Evolutionary conservation across 2,329 filamentous ascomycete genomes (phyloP), one percentile per base, ranked within the genome.

Genomic region (Colletotrichum sp.): DNA sequence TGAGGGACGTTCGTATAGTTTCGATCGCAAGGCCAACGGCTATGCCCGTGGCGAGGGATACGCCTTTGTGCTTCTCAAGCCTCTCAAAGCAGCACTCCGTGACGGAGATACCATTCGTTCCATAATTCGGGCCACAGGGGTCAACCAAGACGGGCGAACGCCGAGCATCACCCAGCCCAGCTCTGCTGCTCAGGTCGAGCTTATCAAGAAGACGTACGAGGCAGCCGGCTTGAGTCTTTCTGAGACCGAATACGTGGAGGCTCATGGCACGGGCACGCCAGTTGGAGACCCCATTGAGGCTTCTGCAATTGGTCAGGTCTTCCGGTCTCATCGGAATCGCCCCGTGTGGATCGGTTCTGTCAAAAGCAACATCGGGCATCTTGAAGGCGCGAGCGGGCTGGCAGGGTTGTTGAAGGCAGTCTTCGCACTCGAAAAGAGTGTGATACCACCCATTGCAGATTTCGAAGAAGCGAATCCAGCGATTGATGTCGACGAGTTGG

Each of bases 31-130:
- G 5, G 92, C 90, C 16, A 89, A 91, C 75, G 93, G 93, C 1
- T 94, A 94, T 79, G 92, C 89, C 0, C 87, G 92, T 27, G 92
- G 92, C 1, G 93, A 94, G 79, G 93, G 92, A 0, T 86, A 90
- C 27, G 91, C 87, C 0, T 86, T 90, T 19, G 82, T 94, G 1
- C 79, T 93, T 5, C 79, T 94, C 62, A 94, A 93, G 82, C 87
- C 87, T 2, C 83, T 93, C 0, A 82, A 85, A 7, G 88, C 91
- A 79, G 92, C 92, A 1, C 78, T 93, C 5, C 83, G 84, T 9
- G 89, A 91, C 77, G 89, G 90, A 19, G 90, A 94, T 80, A 88
- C 87, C 0, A 90, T 92, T 66, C 86, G 89, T 8, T 87, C 87
- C 8, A 85, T 92, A n/a, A 89, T 93, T 69, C 86, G 90, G 16